These are phyloP conservation scores for Penicillium griseofulvum DNA, from an alignment of 2,329 filamentous ascomycete species.

Conservation along the genomic window DNA sequence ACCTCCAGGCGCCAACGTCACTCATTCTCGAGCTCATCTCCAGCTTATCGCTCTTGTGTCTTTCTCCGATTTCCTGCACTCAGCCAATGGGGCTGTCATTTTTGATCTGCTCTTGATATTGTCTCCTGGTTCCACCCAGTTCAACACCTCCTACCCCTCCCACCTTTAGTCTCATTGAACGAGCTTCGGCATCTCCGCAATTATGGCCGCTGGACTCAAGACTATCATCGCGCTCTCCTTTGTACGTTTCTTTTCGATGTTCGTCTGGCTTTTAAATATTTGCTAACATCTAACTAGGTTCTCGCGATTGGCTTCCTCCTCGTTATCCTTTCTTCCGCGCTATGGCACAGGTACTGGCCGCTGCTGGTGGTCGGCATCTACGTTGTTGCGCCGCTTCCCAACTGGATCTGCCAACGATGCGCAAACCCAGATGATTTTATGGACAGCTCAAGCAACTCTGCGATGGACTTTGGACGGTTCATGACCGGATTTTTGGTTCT, in stretches of 20 bases:
- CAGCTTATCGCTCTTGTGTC: slow-evolving; percentile 1
- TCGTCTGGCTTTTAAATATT: neutral
- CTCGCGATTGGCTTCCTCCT: slow-evolving; percentile 98
- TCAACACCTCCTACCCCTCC: slow-evolving; percentile 4
- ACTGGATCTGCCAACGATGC: slow-evolving; percentile 90
- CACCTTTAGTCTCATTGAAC: slow-evolving; percentile 3
- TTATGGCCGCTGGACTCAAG: slow-evolving; percentile 82
- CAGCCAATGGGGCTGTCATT: slow-evolving; percentile 19
- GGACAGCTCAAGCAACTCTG: slow-evolving; percentile 73
- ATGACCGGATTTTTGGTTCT: slow-evolving; percentile 92
- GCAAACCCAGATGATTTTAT: slow-evolving; percentile 95
- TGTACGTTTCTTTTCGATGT: slow-evolving; percentile 52
- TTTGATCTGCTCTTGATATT: slow-evolving; percentile 4
- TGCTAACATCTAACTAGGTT: slow-evolving; percentile 52
- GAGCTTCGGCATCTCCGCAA: slow-evolving; percentile 28
- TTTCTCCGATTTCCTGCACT: slow-evolving; percentile 8
- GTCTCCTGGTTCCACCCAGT: slow-evolving; percentile 1
- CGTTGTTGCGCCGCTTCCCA: slow-evolving; percentile 86
- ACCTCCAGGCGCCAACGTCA: slow-evolving; percentile 34
- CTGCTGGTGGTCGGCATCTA: slow-evolving; percentile 95
- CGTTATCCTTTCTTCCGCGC: slow-evolving; percentile 93
- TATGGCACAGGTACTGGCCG: slow-evolving; percentile 92
- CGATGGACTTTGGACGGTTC: slow-evolving; percentile 93
- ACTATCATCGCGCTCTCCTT: slow-evolving; percentile 99
- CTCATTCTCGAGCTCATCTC: slow-evolving; percentile 20